Evolutionary conservation across 2,329 filamentous ascomycete species (phyloP), one percentile per base, ranked within the genome.

Genomic region (Tolypocladium capitatum): DNA sequence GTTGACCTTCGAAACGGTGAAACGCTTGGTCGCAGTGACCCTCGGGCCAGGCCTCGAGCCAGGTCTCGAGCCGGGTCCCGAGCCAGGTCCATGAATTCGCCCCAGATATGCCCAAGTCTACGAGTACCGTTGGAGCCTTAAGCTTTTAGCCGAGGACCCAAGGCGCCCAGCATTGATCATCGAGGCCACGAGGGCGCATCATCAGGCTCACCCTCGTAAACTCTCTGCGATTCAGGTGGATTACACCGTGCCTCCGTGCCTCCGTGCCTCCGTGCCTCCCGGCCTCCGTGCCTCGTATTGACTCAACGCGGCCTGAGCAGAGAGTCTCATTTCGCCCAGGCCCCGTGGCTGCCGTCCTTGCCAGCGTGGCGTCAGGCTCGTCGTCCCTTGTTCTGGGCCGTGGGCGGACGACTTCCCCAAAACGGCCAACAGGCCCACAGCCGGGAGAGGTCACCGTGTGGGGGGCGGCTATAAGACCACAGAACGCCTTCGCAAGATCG

Each of bases 351-450:
- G 30, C 30, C 14, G 20, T 24, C 31, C n/a, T 27, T 45, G 30
- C n/a, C 46, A 11, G 32, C 27, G 47, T 45, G 47, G 43, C 43
- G 47, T 31, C 31, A 34, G 28, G 36, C 36, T 45, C 35, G 21
- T 21, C 24, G 27, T 14, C 43, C 28, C 34, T 48, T 30, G 35
- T 35, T 30, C 28, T 28, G 33, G 18, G 27, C 13, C 30, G 1
- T 21, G 21, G 21, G 16, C 4, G 4, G 36, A 24, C 13, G 5
- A 27, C 11, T 44, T 20, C 43, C 31, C 43, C 18, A 27, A n/a
- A n/a, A n/a, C n/a, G n/a, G n/a, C n/a, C n/a, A n/a, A n/a, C n/a
- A n/a, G n/a, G n/a, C n/a, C n/a, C n/a, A n/a, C n/a, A n/a, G n/a
- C n/a, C n/a, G n/a, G n/a, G n/a, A n/a, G 43, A 27, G n/a, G 43